Evolutionary conservation across 2,329 filamentous ascomycete genomes (phyloP).

Genomic region (Rhytidhysteron rufulum): DNA sequence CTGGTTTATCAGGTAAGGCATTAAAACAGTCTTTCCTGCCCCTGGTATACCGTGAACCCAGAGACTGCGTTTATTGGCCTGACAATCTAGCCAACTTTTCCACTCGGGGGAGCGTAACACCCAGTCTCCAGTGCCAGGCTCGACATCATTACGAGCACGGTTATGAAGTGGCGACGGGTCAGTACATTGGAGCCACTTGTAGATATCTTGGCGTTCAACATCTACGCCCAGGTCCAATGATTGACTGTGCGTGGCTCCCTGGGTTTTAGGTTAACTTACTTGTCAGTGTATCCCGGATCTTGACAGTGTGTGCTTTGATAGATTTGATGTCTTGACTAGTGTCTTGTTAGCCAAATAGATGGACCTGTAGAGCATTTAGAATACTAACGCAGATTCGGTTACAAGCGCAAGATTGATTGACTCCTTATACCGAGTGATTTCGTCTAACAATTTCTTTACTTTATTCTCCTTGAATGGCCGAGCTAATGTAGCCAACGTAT

Average conservation of each 20-base stretch:
- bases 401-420: slow-evolving; percentile 5
- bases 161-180: slow-evolving; percentile 7
- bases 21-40: slow-evolving; percentile 8
- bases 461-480: slow-evolving; percentile 6
- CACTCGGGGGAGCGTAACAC: slow-evolving; percentile 4
- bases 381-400: slow-evolving; percentile 3
- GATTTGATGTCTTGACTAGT: slow-evolving; percentile 5
- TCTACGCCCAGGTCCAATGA: too few relatives aligned
- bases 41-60: slow-evolving; percentile 9
- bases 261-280: too few relatives aligned
- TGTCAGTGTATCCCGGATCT: slow-evolving; percentile 1
- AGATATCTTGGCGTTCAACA: slow-evolving; percentile 4
- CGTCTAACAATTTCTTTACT: slow-evolving; percentile 5
- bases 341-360: too few relatives aligned
- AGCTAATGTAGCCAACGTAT: slow-evolving; percentile 1
- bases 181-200: slow-evolving; percentile 5
- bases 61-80: slow-evolving; percentile 2
- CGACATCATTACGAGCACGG: slow-evolving; percentile 1
- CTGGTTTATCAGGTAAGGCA: slow-evolving; percentile 5
- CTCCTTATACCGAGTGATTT: slow-evolving; percentile 4
- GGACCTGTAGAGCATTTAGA: too few relatives aligned
- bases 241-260: too few relatives aligned
- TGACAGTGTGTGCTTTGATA: slow-evolving; percentile 1
- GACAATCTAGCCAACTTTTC: slow-evolving; percentile 2
- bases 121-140: slow-evolving; percentile 4